phyloP scores from a whole-genome alignment of 2,329 filamentous ascomycete genomes.

The Thielaviopsis ethacetica region DNA sequence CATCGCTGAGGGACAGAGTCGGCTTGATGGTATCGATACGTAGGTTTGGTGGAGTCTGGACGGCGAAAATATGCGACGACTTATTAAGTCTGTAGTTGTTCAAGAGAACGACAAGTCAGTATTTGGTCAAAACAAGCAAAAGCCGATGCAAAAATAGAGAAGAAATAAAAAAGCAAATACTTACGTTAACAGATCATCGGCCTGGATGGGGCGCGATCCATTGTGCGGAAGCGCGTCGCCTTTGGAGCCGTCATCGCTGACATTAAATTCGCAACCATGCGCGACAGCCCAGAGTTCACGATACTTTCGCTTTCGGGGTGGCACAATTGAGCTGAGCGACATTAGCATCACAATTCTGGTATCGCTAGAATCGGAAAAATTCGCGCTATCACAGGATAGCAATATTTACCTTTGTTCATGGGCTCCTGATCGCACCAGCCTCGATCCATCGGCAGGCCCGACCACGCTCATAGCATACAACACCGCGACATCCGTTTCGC shows the following conservation, averaged over 20 bases:
- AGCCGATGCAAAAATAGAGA: not conserved
- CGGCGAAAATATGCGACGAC: slow-evolving; percentile 8
- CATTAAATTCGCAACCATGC: slow-evolving; percentile 11
- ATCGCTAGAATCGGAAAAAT: slow-evolving; percentile 34
- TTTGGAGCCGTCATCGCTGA: slow-evolving; percentile 10
- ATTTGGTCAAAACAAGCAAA: not conserved
- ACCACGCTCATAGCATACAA: slow-evolving; percentile 57
- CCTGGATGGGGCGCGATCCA: slow-evolving; percentile 11
- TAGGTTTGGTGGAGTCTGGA: slow-evolving; percentile 10
- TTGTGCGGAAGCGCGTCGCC: slow-evolving; percentile 11
- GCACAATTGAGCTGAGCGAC: slow-evolving; percentile 48
- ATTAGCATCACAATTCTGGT: slow-evolving; percentile 28
- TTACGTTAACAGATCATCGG: slow-evolving; percentile 11
- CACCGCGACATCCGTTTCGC: slow-evolving; percentile 53
- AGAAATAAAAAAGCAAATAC: not conserved
- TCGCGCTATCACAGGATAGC: slow-evolving; percentile 27
- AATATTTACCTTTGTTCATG: slow-evolving; percentile 42
- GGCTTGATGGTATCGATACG: slow-evolving; percentile 9
- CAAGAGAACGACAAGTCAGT: not conserved
- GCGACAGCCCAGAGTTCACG: slow-evolving; percentile 71
- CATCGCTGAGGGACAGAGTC: slow-evolving; percentile 5
- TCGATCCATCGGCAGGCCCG: slow-evolving; percentile 47
- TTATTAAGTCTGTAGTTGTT: slow-evolving; percentile 6
- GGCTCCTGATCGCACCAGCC: slow-evolving; percentile 49
- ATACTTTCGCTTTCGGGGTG: slow-evolving; percentile 80